Conservation (phyloP, 495 filamentous ascomycete genomes). For the Cairneyella variabilis region DNA sequence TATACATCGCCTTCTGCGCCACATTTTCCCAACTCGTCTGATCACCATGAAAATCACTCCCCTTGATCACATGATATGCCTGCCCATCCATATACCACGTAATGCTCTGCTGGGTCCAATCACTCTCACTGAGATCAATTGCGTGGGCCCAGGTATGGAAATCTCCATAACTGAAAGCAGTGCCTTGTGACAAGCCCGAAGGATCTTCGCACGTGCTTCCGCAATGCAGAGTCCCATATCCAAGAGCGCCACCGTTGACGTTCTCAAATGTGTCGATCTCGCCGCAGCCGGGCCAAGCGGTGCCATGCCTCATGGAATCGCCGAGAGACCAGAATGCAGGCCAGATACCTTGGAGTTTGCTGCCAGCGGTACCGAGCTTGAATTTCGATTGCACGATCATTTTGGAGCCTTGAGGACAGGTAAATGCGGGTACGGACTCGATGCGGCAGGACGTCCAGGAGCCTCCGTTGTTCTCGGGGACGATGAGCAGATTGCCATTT, state of each 20-base stretch:
- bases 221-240: constrained; percentile 47
- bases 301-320: constrained; percentile 34
- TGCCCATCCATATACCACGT: constrained; percentile 44
- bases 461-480: constrained; percentile 33
- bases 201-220: constrained; percentile 43
- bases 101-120: constrained; percentile 40
- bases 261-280: constrained; percentile 50
- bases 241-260: constrained; percentile 39
- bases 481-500: constrained; percentile 40
- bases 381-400: constrained; percentile 41
- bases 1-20: constrained; percentile 34
- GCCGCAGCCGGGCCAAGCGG: constrained; percentile 42
- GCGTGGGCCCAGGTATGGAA: constrained; percentile 45
- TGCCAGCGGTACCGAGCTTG: constrained; percentile 35
- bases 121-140: constrained; percentile 35
- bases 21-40: constrained; percentile 36
- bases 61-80: constrained; percentile 37
- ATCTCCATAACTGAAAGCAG: constrained; percentile 35
- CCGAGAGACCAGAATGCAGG: constrained; percentile 53
- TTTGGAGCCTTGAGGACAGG: constrained; percentile 31
- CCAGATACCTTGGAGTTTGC: constrained; percentile 46
- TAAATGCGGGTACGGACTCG: constrained; percentile 42
- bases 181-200: constrained; percentile 32
- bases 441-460: constrained; percentile 47
- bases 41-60: constrained; percentile 33